Conservation (phyloP, 1,284 basidiomycete genomes). For the Cutaneotrichosporon cutaneum region DNA sequence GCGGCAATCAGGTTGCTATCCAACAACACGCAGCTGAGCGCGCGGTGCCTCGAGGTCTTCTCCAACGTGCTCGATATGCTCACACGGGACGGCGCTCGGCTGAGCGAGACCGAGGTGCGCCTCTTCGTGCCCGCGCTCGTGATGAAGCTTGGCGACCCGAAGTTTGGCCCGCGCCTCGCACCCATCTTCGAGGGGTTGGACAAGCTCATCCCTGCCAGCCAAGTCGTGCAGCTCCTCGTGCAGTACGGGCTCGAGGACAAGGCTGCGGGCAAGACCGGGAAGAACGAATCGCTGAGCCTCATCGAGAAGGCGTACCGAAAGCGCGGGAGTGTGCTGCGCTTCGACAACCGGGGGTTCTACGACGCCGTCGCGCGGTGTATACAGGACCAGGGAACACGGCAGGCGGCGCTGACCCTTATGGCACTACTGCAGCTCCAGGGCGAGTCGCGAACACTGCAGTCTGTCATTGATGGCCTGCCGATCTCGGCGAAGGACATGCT, state of each 20-base stretch:
- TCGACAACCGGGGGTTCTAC: slow-evolving; percentile 46
- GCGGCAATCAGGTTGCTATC: slow-evolving; percentile 86
- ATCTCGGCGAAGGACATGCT: slow-evolving; percentile 48
- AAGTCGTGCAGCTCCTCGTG: slow-evolving; percentile 76
- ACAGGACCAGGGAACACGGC: slow-evolving; percentile 47
- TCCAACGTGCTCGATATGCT: slow-evolving; percentile 74
- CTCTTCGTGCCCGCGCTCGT: slow-evolving; percentile 89
- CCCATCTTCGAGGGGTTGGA: slow-evolving; percentile 56
- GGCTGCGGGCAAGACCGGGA: slow-evolving; percentile 47
- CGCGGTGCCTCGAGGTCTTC: slow-evolving; percentile 85
- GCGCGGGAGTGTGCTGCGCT: slow-evolving; percentile 44
- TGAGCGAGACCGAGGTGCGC: slow-evolving; percentile 82
- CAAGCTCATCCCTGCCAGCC: slow-evolving; percentile 51
- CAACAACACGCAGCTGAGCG: slow-evolving; percentile 86
- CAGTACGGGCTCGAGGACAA: slow-evolving; percentile 61
- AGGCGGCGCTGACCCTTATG: slow-evolving; percentile 49
- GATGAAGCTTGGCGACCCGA: slow-evolving; percentile 66
- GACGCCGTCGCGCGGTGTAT: slow-evolving; percentile 62
- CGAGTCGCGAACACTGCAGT: slow-evolving; percentile 38
- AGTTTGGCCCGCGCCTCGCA: slow-evolving; percentile 54
- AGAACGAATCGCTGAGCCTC: slow-evolving; percentile 46
- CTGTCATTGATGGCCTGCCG: slow-evolving; percentile 41
- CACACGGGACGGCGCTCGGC: slow-evolving; percentile 69
- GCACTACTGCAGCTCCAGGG: slow-evolving; percentile 50
- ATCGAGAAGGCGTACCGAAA: slow-evolving; percentile 50